A percentile compares a stretch with the other conserved stretches of the same genome.
Conservation (phyloP, 2,329 filamentous ascomycete species). For the Aspergillus flavus region DNA sequence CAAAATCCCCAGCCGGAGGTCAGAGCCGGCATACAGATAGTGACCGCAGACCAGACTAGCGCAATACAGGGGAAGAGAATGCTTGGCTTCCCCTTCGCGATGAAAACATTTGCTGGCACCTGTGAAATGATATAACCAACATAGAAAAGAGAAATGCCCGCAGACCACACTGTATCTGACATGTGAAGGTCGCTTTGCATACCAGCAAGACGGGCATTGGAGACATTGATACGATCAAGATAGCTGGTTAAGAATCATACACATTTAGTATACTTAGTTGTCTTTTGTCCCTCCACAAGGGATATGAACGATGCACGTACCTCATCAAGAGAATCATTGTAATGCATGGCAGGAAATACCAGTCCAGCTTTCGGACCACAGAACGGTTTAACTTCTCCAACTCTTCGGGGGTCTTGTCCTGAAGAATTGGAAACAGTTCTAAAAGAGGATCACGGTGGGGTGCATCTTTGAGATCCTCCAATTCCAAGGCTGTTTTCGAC, state of each 20-base stretch:
- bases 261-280: not conserved
- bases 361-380: constrained; percentile 15
- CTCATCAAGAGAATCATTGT: constrained; percentile 18
- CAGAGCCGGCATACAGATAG: constrained; percentile 15
- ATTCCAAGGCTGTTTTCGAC: not conserved
- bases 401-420: constrained; percentile 12
- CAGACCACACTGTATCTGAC: constrained; percentile 16
- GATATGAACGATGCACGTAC: not conserved
- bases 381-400: constrained; percentile 13
- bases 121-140: constrained; percentile 17
- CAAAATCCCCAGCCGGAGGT: constrained; percentile 12
- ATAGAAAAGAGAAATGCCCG: constrained; percentile 16
- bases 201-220: constrained; percentile 17
- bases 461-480: not conserved
- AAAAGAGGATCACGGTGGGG: not conserved
- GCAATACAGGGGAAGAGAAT: constrained; percentile 13
- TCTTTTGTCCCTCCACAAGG: not conserved
- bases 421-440: constrained; percentile 9
- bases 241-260: constrained; percentile 5
- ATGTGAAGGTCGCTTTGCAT: constrained; percentile 17
- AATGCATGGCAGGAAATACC: constrained; percentile 15
- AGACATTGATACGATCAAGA: constrained; percentile 17
- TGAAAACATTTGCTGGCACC: constrained; percentile 11
- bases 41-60: constrained; percentile 13
- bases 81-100: constrained; percentile 15